A percentile compares a stretch with the other conserved stretches of the same genome.
These are phyloP conservation scores for Phytophthora parvispora DNA, from an alignment of 352 stramenopile species.

Conservation along the genomic window DNA sequence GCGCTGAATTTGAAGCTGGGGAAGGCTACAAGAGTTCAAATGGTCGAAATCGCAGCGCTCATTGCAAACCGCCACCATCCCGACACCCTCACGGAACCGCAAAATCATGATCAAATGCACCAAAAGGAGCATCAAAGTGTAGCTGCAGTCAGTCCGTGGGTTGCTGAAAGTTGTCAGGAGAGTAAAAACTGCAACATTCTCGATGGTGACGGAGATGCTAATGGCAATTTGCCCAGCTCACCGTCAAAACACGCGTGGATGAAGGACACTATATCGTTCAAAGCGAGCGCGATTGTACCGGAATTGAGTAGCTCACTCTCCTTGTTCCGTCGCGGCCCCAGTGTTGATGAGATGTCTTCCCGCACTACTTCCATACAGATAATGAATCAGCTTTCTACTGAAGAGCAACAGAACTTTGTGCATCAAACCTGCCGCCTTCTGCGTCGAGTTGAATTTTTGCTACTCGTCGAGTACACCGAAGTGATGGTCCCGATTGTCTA, in stretches of 20 bases:
- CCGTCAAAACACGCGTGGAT: conserved; percentile 12
- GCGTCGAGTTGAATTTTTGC: conserved; percentile 39
- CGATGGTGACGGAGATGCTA: neutral
- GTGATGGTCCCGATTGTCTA: conserved; percentile 46
- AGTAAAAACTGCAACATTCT: neutral
- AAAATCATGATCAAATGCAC: neutral
- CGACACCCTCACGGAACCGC: neutral
- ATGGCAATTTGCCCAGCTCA: neutral
- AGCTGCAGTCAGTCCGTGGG: conserved; percentile 1
- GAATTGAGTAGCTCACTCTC: neutral
- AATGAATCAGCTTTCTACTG: conserved; percentile 8
- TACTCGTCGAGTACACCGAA: conserved; percentile 48
- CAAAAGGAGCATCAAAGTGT: neutral
- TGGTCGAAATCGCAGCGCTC: conserved; percentile 12
- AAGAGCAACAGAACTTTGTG: conserved; percentile 27
- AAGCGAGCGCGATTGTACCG: conserved; percentile 9
- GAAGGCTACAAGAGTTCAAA: conserved; percentile 3
- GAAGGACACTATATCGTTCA: neutral
- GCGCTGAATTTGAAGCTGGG: conserved; percentile 17
- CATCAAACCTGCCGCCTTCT: conserved; percentile 41
- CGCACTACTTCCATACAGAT: neutral
- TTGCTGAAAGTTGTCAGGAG: neutral
- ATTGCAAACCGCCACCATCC: conserved; percentile 18
- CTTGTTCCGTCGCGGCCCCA: neutral
- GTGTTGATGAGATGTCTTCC: neutral